These are phyloP conservation scores for Dentipellis fragilis DNA, from an alignment of 768 basidiomycete genomes.

Conservation along the genomic window DNA sequence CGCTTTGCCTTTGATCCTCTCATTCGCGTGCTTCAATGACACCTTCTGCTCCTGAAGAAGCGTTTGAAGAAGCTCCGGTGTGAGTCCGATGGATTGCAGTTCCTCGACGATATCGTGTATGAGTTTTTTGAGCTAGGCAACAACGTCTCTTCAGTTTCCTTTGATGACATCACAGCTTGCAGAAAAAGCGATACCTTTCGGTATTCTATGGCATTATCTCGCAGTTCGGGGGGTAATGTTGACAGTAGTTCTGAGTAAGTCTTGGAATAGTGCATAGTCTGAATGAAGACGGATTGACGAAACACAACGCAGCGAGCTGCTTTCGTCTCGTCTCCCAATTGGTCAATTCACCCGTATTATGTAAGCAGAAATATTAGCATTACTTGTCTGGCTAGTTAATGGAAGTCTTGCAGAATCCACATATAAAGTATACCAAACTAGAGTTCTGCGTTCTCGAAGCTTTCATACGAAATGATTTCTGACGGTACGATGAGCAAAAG, in stretches of 20 bases:
- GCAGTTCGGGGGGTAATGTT: constrained; percentile 66
- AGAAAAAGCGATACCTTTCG: constrained; percentile 40
- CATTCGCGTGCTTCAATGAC: constrained; percentile 12
- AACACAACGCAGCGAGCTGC: background rate
- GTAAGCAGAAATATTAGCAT: too few species aligned
- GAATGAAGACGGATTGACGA: background rate
- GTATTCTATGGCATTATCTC: constrained; percentile 76
- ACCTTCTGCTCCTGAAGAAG: constrained; percentile 10
- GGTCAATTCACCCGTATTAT: too few species aligned
- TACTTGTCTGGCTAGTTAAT: too few species aligned
- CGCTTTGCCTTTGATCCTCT: constrained; percentile 13
- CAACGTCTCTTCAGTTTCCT: background rate
- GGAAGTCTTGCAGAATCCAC: too few species aligned
- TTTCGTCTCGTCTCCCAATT: background rate
- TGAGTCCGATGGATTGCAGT: constrained; percentile 49
- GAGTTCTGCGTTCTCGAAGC: too few species aligned
- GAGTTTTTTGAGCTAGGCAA: constrained; percentile 71
- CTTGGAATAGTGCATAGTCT: constrained; percentile 67
- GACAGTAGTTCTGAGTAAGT: constrained; percentile 52
- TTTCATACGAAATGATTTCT: too few species aligned
- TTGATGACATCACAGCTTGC: background rate
- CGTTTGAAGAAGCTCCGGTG: constrained; percentile 20
- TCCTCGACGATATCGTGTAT: constrained; percentile 79
- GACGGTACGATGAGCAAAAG: too few species aligned
- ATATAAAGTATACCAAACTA: too few species aligned